Conservation (phyloP, 2,329 filamentous ascomycete species). For the Huntiella decipiens region DNA sequence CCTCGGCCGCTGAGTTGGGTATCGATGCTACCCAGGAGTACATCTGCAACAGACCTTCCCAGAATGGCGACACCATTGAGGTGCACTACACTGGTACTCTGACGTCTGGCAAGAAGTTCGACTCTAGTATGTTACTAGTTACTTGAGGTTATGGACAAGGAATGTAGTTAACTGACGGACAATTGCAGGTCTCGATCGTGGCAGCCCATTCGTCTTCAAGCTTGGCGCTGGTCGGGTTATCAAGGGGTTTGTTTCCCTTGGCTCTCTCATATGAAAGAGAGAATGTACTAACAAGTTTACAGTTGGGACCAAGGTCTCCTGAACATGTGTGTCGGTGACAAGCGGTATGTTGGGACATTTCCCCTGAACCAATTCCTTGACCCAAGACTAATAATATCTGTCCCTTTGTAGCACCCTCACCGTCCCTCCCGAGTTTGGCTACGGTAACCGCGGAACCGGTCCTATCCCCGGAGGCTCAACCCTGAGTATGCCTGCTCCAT, state of each 20-base stretch:
- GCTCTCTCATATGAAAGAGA: neutral
- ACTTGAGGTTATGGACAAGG: neutral
- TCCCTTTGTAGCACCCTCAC: slow-evolving; percentile 45
- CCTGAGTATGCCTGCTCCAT: slow-evolving; percentile 34
- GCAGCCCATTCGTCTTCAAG: slow-evolving; percentile 56
- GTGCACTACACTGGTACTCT: slow-evolving; percentile 85
- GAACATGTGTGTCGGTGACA: slow-evolving; percentile 93
- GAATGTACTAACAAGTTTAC: slow-evolving; percentile 2
- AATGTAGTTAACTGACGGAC: neutral
- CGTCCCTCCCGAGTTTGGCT: slow-evolving; percentile 72
- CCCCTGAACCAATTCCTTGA: neutral
- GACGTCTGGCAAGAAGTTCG: slow-evolving; percentile 58
- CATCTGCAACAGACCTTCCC: slow-evolving; percentile 61
- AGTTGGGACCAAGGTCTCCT: slow-evolving; percentile 81
- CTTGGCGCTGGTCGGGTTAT: slow-evolving; percentile 74
- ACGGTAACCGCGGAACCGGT: slow-evolving; percentile 56
- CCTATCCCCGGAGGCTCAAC: slow-evolving; percentile 72
- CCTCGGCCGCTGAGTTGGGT: slow-evolving; percentile 44
- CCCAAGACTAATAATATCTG: slow-evolving; percentile 11
- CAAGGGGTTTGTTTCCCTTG: slow-evolving; percentile 45
- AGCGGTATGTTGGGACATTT: slow-evolving; percentile 29
- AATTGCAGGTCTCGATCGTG: slow-evolving; percentile 47
- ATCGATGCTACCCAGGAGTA: slow-evolving; percentile 59
- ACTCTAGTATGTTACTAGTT: slow-evolving; percentile 37
- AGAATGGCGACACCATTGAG: slow-evolving; percentile 57